Percentiles rank a stretch among this genome's conserved stretches.
phyloP scores from a whole-genome alignment of 176 grass and related monocot species.

The Secale cereale region DNA sequence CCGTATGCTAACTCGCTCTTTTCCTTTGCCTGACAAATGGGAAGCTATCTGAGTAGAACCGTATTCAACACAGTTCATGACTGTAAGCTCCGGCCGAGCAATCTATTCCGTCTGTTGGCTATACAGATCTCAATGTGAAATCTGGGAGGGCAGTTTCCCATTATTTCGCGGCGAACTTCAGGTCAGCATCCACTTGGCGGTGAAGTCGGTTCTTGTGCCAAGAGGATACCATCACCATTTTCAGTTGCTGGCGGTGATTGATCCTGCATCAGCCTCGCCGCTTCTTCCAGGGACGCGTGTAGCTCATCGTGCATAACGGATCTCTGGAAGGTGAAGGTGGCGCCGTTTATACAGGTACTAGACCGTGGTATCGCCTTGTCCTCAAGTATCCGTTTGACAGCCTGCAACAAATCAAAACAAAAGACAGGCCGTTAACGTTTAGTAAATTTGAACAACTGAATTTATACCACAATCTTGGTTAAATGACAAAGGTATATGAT shows the following conservation, averaged over 20 bases:
- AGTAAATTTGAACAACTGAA: background rate
- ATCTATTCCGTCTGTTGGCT: background rate
- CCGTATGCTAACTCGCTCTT: background rate
- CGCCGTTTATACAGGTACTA: conserved; percentile 39
- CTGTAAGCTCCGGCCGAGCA: background rate
- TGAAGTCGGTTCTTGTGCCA: conserved; percentile 7
- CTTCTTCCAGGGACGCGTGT: conserved; percentile 52
- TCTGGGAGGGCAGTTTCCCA: background rate
- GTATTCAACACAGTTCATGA: background rate
- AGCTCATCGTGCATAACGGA: conserved; percentile 66
- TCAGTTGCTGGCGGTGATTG: background rate
- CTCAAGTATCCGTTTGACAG: conserved; percentile 54
- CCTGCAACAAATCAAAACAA: conserved; percentile 31
- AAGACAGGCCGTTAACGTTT: background rate
- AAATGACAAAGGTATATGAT: background rate
- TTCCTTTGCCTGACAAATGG: background rate
- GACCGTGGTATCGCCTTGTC: conserved; percentile 30
- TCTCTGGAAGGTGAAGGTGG: conserved; percentile 49
- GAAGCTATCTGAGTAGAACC: background rate
- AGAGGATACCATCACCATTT: conserved; percentile 19
- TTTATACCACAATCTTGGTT: background rate
- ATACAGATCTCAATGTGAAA: conserved; percentile 35
- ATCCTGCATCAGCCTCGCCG: conserved; percentile 25
- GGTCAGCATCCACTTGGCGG: background rate
- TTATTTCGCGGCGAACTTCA: conserved; percentile 30